Evolutionary conservation across 2,329 filamentous ascomycete species (phyloP).

Genomic region (Chaetomiaceae sp.): DNA sequence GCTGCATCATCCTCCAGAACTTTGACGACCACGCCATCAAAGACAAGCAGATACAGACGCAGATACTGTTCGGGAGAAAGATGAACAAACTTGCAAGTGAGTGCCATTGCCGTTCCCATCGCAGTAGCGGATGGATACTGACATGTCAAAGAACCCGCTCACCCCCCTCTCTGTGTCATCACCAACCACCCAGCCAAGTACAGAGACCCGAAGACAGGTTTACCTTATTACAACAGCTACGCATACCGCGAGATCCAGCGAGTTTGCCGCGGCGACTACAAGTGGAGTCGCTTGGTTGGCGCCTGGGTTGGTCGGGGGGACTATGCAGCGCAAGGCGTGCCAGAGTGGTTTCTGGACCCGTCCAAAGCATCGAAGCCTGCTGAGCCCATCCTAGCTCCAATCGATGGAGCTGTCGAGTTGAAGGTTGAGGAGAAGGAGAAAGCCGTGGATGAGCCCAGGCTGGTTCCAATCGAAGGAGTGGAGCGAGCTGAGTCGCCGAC

Average conservation of each 20-base stretch:
- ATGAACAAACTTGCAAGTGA: constrained; percentile 55
- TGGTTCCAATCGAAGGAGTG: constrained; percentile 7
- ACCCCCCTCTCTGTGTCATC: constrained; percentile 66
- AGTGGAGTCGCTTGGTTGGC: constrained; percentile 76
- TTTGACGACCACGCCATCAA: constrained; percentile 54
- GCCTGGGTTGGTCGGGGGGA: constrained; percentile 72
- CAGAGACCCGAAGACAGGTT: constrained; percentile 75
- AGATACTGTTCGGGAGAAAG: constrained; percentile 55
- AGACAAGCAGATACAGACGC: constrained; percentile 54
- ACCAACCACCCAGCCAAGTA: constrained; percentile 79
- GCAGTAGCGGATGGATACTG: constrained; percentile 8
- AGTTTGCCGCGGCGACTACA: constrained; percentile 67
- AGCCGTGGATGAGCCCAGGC: constrained; percentile 4
- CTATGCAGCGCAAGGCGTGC: constrained; percentile 70
- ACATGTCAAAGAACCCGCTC: constrained; percentile 43
- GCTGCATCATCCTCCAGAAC: constrained; percentile 57
- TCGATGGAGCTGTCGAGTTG: constrained; percentile 8
- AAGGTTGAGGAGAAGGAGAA: constrained; percentile 8
- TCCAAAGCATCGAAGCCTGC: constrained; percentile 15
- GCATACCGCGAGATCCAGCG: constrained; percentile 81
- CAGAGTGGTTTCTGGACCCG: constrained; percentile 61
- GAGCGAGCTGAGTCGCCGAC: background rate
- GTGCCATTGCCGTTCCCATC: constrained; percentile 23
- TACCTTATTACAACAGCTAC: constrained; percentile 73
- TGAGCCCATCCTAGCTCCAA: constrained; percentile 5